Evolutionary conservation across 441 rosid species (phyloP), one percentile per base, ranked within the genome.

Genomic region (Eruca vesicaria): DNA sequence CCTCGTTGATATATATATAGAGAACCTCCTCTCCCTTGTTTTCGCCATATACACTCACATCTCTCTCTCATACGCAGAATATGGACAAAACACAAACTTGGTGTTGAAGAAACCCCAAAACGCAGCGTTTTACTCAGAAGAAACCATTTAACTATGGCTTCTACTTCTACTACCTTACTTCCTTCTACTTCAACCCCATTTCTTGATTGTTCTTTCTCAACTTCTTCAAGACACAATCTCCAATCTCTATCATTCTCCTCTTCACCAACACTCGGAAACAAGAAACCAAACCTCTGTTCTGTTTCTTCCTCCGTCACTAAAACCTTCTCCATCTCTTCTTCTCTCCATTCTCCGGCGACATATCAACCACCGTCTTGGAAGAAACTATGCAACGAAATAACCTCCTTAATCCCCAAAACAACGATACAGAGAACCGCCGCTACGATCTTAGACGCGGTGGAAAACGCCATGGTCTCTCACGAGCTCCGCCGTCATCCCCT

Each of bases 401-500:
- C 66, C 56, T 21, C 9, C 23, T 20, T 74, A 12, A 68, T 70
- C 35, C 61, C 74, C 43, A 38, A 29, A 55, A 15, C 41, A 19
- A 15, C 50, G 12, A 21, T 92, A 6, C 97, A 90, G 53, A 84
- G 75, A 74, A 80, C 80, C 6, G 96, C 87, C 1, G 77, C 90
- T 12, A 60, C 81, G 19, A 88, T 88, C 48, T 67, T 92, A 33
- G 93, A 92, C 75, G 77, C 71, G 26, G 84, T 80, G 0, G 96
- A 92, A 36, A 63, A 68, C 72, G 89, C 84, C 32, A 79, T 92
- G 29, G 21, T 85, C 12, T 69, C 91, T 0, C 86, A 79, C 53
- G 96, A 92, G 59, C 63, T 74, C 21, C 78, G 72, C 29, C 69
- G 75, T 5, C 74, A 69, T 75, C 83, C 86, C 2, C 84, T 92